Percentiles rank a stretch among this genome's conserved stretches.
phyloP scores from a whole-genome alignment of 1,284 basidiomycete genomes.

The Singerocomus inundabilis region DNA sequence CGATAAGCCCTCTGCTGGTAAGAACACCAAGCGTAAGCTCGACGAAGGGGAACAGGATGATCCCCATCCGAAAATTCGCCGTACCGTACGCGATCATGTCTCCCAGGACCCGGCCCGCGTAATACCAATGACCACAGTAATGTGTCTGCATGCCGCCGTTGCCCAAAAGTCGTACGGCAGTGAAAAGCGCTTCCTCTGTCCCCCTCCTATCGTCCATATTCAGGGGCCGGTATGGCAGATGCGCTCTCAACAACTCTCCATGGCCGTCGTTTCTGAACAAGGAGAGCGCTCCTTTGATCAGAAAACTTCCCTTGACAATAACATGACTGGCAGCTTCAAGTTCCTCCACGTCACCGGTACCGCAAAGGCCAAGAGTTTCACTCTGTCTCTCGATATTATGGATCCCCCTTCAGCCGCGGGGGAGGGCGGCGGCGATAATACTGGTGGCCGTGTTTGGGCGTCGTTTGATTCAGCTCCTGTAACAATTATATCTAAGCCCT shows the following conservation, averaged over 20 bases:
- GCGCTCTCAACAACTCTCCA: conserved; percentile 75
- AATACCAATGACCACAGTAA: conserved; percentile 84
- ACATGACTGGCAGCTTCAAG: conserved; percentile 85
- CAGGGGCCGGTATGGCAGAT: conserved; percentile 81
- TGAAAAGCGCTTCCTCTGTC: conserved; percentile 89
- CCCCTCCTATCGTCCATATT: conserved; percentile 85
- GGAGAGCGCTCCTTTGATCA: conserved; percentile 82
- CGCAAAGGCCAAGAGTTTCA: conserved; percentile 87
- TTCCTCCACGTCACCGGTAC: conserved; percentile 87
- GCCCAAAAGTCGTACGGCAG: conserved; percentile 92
- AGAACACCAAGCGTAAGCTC: conserved; percentile 66
- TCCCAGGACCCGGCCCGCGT: conserved; percentile 68
- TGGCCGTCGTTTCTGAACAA: conserved; percentile 82
- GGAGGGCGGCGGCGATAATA: conserved; percentile 52
- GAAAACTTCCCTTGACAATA: conserved; percentile 75
- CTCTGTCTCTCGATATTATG: conserved; percentile 78
- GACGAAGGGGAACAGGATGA: conserved; percentile 68
- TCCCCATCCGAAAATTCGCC: conserved; percentile 74
- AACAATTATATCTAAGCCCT: conserved; percentile 95
- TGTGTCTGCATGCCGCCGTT: conserved; percentile 84
- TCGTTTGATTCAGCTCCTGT: conserved; percentile 90
- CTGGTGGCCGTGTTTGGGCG: conserved; percentile 77
- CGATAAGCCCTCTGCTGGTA: conserved; percentile 34
- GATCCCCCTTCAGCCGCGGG: conserved; percentile 56
- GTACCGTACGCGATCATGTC: conserved; percentile 76